These are phyloP conservation scores for Botrytis tulipae DNA, from an alignment of 2,329 filamentous ascomycete genomes.

Conservation along the genomic window DNA sequence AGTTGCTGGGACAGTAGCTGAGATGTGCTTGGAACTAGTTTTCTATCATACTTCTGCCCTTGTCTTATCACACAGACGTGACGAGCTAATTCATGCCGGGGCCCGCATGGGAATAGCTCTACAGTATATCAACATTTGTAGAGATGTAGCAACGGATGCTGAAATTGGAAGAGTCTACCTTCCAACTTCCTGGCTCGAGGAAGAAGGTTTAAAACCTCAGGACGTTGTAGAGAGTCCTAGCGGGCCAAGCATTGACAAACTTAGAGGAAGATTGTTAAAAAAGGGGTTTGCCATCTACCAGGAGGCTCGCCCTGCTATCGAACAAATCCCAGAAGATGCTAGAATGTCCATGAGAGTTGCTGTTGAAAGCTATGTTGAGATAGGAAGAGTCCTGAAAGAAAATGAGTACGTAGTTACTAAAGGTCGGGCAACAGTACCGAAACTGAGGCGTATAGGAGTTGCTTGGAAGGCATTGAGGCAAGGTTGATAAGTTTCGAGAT, in stretches of 20 bases:
- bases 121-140: slow-evolving; percentile 76
- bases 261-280: slow-evolving; percentile 56
- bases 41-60: slow-evolving; percentile 50
- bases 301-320: slow-evolving; percentile 55
- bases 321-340: slow-evolving; percentile 58
- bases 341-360: slow-evolving; percentile 65
- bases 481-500: slow-evolving; percentile 14
- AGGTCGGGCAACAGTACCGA: slow-evolving; percentile 46
- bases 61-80: slow-evolving; percentile 35
- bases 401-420: slow-evolving; percentile 44
- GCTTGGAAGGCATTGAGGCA: slow-evolving; percentile 55
- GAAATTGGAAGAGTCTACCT: slow-evolving; percentile 66
- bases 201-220: slow-evolving; percentile 52
- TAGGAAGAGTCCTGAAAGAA: slow-evolving; percentile 57
- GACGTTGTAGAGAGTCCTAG: slow-evolving; percentile 54
- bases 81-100: slow-evolving; percentile 54
- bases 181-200: slow-evolving; percentile 61
- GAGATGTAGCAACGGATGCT: slow-evolving; percentile 69
- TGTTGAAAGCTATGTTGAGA: slow-evolving; percentile 75
- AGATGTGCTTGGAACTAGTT: slow-evolving; percentile 65
- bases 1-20: slow-evolving; percentile 71
- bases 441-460: slow-evolving; percentile 50
- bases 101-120: slow-evolving; percentile 68
- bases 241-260: slow-evolving; percentile 45
- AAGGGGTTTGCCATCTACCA: slow-evolving; percentile 61